Percentiles rank a stretch among this genome's conserved stretches.
Evolutionary conservation across 2,329 filamentous ascomycete species (phyloP).

Genomic region (Monosporascus sp.): DNA sequence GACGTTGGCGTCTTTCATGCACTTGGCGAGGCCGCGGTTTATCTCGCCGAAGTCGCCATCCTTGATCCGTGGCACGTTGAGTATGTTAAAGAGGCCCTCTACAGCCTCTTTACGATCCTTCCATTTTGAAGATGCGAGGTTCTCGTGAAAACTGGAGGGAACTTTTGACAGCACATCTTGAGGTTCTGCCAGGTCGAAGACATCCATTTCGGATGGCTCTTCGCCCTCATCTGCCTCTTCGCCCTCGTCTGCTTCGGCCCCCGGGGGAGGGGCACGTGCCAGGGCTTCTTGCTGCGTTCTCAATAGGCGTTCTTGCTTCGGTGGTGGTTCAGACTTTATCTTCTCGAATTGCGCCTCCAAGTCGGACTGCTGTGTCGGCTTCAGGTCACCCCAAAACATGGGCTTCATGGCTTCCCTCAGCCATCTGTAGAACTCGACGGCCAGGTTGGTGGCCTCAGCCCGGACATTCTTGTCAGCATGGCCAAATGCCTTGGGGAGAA

Average conservation of each 20-base stretch:
- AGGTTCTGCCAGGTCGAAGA: slow-evolving; percentile 76
- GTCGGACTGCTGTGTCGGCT: slow-evolving; percentile 91
- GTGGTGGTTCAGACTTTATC: slow-evolving; percentile 77
- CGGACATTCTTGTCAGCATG: slow-evolving; percentile 98
- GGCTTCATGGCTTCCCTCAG: slow-evolving; percentile 96
- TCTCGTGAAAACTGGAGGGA: slow-evolving; percentile 76
- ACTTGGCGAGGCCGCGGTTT: slow-evolving; percentile 79
- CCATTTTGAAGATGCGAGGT: slow-evolving; percentile 89
- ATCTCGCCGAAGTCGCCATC: slow-evolving; percentile 86
- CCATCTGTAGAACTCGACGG: slow-evolving; percentile 95
- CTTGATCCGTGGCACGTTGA: slow-evolving; percentile 88
- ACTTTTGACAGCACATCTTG: slow-evolving; percentile 82
- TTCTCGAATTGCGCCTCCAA: slow-evolving; percentile 92
- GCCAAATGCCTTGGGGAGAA: slow-evolving; percentile 83
- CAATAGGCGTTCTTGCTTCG: slow-evolving; percentile 86
- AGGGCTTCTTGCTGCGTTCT: slow-evolving; percentile 83
- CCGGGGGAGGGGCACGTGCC: slow-evolving; percentile 60
- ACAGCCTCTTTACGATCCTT: slow-evolving; percentile 95
- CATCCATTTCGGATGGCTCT: slow-evolving; percentile 70
- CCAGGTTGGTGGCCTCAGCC: slow-evolving; percentile 84
- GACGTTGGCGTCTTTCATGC: slow-evolving; percentile 98
- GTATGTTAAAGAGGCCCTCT: slow-evolving; percentile 68
- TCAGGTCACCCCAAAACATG: slow-evolving; percentile 93
- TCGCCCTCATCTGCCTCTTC: slow-evolving; percentile 56
- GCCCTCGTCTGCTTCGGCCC: slow-evolving; percentile 52